Percentiles rank a stretch among this genome's conserved stretches.
Conservation (phyloP, 1,139 yeast species). For the Debaryomycetaceae sp. region DNA sequence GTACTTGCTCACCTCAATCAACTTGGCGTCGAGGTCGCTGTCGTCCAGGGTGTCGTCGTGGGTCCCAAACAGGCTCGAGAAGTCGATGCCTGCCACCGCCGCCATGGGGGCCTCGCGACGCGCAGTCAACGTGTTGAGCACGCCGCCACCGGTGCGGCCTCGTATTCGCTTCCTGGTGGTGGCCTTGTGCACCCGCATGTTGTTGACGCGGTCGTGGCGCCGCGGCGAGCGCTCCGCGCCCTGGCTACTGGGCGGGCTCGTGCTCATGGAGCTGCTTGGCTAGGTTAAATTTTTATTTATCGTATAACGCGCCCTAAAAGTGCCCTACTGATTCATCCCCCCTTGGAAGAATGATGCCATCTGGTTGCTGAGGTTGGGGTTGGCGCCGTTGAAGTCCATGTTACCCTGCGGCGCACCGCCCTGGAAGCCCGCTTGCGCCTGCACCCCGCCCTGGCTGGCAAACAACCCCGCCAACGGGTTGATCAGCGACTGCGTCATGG, state of each 20-base stretch:
- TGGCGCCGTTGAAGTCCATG: constrained; percentile 15
- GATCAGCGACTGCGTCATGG: constrained; percentile 33
- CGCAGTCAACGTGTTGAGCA: constrained; percentile 7
- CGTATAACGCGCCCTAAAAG: background rate
- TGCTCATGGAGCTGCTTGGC: background rate
- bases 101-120: too few species aligned
- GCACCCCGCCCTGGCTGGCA: constrained; percentile 13
- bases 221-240: background rate
- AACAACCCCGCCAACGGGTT: constrained; percentile 54
- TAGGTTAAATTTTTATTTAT: background rate
- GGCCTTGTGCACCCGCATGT: constrained; percentile 1
- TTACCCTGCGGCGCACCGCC: constrained; percentile 8
- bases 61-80: too few species aligned
- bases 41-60: too few species aligned
- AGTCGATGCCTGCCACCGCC: too few species aligned
- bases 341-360: constrained; percentile 35
- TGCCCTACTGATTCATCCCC: constrained; percentile 10
- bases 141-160: background rate
- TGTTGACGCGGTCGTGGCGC: constrained; percentile 7
- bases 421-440: constrained; percentile 13
- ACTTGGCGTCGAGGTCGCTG: constrained; percentile 9
- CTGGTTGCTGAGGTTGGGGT: constrained; percentile 32
- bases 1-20: constrained; percentile 9
- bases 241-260: constrained; percentile 5
- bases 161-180: constrained; percentile 8